Percentiles rank a stretch among this genome's conserved stretches.
Conservation (phyloP, 805 yeast genomes). For the Candida broadrunensis region DNA sequence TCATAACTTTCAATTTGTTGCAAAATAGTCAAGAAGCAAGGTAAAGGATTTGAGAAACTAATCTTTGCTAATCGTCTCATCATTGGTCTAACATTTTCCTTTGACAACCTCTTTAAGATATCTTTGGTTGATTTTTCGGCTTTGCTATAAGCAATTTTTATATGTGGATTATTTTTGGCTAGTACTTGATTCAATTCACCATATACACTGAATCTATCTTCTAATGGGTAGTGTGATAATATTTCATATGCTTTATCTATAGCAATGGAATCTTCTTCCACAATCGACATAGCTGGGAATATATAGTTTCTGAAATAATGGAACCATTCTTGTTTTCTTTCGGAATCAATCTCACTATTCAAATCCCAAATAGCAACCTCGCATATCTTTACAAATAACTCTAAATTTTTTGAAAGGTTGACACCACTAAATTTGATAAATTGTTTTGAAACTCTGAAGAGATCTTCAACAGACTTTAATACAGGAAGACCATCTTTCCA, state of each 20-base stretch:
- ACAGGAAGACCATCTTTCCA: constrained; percentile 47
- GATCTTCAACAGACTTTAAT: constrained; percentile 36
- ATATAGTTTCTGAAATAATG: constrained; percentile 62
- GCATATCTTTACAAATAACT: constrained; percentile 55
- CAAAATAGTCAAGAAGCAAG: constrained; percentile 67
- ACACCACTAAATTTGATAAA: constrained; percentile 56
- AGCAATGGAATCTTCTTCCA: constrained; percentile 56
- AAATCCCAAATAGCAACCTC: constrained; percentile 52
- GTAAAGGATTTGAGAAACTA: constrained; percentile 73
- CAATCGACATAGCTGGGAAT: constrained; percentile 56
- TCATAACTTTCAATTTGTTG: constrained; percentile 90
- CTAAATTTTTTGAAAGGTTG: constrained; percentile 45
- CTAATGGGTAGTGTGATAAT: constrained; percentile 52
- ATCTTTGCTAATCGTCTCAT: constrained; percentile 71
- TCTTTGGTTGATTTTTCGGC: constrained; percentile 80
- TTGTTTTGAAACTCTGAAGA: constrained; percentile 47
- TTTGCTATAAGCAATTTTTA: constrained; percentile 57
- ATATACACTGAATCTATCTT: constrained; percentile 70
- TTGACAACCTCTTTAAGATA: constrained; percentile 75
- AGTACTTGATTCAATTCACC: constrained; percentile 68
- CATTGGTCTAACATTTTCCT: constrained; percentile 70
- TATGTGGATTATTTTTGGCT: constrained; percentile 51
- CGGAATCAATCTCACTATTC: constrained; percentile 10
- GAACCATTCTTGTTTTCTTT: constrained; percentile 42
- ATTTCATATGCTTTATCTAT: constrained; percentile 59